Conservation (phyloP, 2,329 filamentous ascomycete species). For the Aspergillus pseudoglaucus region DNA sequence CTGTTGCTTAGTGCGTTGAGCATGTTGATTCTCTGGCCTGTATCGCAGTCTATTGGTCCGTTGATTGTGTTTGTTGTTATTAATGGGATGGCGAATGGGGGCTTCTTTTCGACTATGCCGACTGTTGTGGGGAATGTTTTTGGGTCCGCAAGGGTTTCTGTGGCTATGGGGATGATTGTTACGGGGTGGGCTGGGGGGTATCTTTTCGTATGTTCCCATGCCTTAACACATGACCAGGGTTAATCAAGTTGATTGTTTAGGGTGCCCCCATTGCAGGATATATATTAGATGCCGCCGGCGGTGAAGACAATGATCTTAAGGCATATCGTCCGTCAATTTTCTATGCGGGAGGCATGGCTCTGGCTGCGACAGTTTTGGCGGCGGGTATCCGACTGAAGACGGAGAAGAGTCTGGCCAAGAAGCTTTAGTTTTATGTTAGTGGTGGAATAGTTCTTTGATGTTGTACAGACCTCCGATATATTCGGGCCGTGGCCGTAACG, state of each 20-base stretch:
- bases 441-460: too few relatives aligned
- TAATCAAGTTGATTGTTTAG: conserved; percentile 6
- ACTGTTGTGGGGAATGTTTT: conserved; percentile 57
- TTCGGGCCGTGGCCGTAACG: neutral
- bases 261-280: conserved; percentile 57
- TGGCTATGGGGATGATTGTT: conserved; percentile 57
- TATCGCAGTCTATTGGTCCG: conserved; percentile 49
- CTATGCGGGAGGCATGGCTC: conserved; percentile 51
- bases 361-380: conserved; percentile 41
- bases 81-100: conserved; percentile 56
- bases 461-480: too few relatives aligned
- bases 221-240: too few relatives aligned
- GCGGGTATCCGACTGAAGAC: conserved; percentile 40
- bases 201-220: conserved; percentile 44
- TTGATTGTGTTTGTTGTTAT: conserved; percentile 53
- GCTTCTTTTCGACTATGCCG: conserved; percentile 59
- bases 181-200: conserved; percentile 58
- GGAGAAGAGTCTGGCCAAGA: conserved; percentile 32
- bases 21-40: conserved; percentile 57
- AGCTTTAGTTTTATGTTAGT: conserved; percentile 20
- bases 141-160: conserved; percentile 48
- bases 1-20: conserved; percentile 50
- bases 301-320: conserved; percentile 42
- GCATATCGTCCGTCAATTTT: conserved; percentile 57
- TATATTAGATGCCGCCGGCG: conserved; percentile 51